These are phyloP conservation scores for Saccharomycopsis hybrid DNA, from an alignment of 1,139 yeast species.

Conservation along the genomic window DNA sequence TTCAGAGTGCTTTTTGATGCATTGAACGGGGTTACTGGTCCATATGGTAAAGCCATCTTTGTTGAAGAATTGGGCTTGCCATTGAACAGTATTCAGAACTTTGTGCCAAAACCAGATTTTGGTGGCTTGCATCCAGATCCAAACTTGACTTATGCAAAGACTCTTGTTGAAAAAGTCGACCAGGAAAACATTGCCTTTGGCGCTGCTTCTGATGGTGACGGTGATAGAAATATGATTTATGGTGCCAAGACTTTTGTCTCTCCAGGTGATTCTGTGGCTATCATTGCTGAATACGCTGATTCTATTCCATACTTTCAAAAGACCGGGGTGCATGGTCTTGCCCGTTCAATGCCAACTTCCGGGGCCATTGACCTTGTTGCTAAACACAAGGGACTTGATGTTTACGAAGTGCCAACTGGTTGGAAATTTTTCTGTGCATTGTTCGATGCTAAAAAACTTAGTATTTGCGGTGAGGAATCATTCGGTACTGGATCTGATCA, in stretches of 20 bases:
- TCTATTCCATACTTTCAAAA: constrained; percentile 85
- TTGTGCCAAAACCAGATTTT: constrained; percentile 74
- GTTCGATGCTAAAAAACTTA: constrained; percentile 85
- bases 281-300: constrained; percentile 85
- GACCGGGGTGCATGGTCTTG: constrained; percentile 85
- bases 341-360: constrained; percentile 98
- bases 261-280: constrained; percentile 98
- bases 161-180: constrained; percentile 83
- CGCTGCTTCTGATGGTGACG: constrained; percentile 98
- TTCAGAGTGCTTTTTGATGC: constrained; percentile 84
- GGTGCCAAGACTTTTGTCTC: constrained; percentile 95
- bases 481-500: constrained; percentile 98
- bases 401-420: constrained; percentile 97
- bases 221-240: constrained; percentile 97
- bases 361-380: constrained; percentile 94
- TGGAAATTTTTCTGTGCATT: constrained; percentile 98
- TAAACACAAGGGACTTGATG: constrained; percentile 59
- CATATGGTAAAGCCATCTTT: constrained; percentile 83
- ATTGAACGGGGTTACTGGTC: constrained; percentile 94
- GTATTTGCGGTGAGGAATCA: constrained; percentile 97
- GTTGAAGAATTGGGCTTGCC: constrained; percentile 80
- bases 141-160: constrained; percentile 86
- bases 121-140: constrained; percentile 99
- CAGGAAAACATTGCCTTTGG: constrained; percentile 79
- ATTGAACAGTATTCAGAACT: constrained; percentile 66